phyloP scores from a whole-genome alignment of 1,139 yeast species.

The Tardiomyces digboiensis region DNA sequence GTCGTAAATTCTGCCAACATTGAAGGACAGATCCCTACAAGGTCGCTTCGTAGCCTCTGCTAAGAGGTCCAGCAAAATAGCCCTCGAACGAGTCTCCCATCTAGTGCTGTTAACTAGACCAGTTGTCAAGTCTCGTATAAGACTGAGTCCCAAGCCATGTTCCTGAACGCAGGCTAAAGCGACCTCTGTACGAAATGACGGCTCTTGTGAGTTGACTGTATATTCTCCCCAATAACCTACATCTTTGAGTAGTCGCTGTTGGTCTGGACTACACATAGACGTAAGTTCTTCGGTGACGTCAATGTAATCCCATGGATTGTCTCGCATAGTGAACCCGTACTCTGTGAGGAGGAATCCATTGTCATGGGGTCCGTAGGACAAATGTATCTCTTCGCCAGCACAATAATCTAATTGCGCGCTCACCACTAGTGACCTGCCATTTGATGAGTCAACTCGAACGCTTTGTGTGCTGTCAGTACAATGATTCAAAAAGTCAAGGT shows the following conservation, averaged over 20 bases:
- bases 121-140: neutral
- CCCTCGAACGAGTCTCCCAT: neutral
- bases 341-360: slow-evolving; percentile 75
- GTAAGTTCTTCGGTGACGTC: slow-evolving; percentile 44
- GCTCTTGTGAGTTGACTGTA: slow-evolving; percentile 41
- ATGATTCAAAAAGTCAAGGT: slow-evolving; percentile 84
- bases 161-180: slow-evolving; percentile 61
- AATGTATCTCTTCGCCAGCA: slow-evolving; percentile 48
- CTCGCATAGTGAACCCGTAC: slow-evolving; percentile 63
- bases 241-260: slow-evolving; percentile 36
- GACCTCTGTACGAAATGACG: slow-evolving; percentile 68
- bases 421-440: slow-evolving; percentile 43
- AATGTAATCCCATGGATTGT: slow-evolving; percentile 60
- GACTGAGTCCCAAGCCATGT: neutral
- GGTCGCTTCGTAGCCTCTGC: neutral
- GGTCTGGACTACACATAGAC: slow-evolving; percentile 33
- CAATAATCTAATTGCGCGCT: slow-evolving; percentile 30
- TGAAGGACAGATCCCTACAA: neutral
- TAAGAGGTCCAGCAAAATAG: neutral
- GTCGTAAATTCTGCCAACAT: neutral
- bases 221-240: slow-evolving; percentile 63
- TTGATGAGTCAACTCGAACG: slow-evolving; percentile 41
- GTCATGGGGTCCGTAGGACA: slow-evolving; percentile 84
- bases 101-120: neutral
- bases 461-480: slow-evolving; percentile 20